Evolutionary conservation across 306 rosid genomes (phyloP).

Genomic region (Argentina anserina): DNA sequence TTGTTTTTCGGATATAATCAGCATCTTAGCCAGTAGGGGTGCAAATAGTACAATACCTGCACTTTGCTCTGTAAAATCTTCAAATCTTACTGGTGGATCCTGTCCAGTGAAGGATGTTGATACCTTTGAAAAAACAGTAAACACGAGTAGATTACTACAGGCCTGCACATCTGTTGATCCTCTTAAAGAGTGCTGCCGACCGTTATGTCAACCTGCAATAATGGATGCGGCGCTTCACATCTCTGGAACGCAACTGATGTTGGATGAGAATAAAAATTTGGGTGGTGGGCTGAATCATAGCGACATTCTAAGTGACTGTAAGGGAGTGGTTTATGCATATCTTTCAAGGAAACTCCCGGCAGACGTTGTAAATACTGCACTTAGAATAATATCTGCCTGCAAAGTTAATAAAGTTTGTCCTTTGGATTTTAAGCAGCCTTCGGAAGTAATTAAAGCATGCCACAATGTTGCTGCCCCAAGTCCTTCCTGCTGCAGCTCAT

Average conservation of each 20-base stretch:
- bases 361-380: slow-evolving; percentile 63
- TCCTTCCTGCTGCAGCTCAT: slow-evolving; percentile 92
- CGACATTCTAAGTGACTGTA: slow-evolving; percentile 78
- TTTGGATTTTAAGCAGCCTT: slow-evolving; percentile 75
- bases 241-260: slow-evolving; percentile 56
- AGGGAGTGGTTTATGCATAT: slow-evolving; percentile 90
- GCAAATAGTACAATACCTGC: slow-evolving; percentile 66
- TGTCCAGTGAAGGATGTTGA: slow-evolving; percentile 81
- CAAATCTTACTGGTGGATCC: slow-evolving; percentile 81
- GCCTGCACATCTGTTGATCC: slow-evolving; percentile 90
- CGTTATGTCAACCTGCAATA: slow-evolving; percentile 86
- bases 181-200: slow-evolving; percentile 96
- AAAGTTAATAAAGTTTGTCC: slow-evolving; percentile 99
- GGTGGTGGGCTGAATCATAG: slow-evolving; percentile 50
- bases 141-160: slow-evolving; percentile 76
- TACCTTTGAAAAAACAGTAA: slow-evolving; percentile 70
- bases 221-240: slow-evolving; percentile 87
- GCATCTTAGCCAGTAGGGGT: slow-evolving; percentile 77
- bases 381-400: slow-evolving; percentile 89
- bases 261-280: slow-evolving; percentile 47
- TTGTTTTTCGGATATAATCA: slow-evolving; percentile 81
- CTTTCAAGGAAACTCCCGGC: slow-evolving; percentile 62
- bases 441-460: slow-evolving; percentile 73
- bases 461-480: slow-evolving; percentile 81
- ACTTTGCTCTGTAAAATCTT: slow-evolving; percentile 73